Evolutionary conservation across 352 stramenopile genomes (phyloP), one percentile per base, ranked within the genome.

Genomic region (Peronospora belbahrii): DNA sequence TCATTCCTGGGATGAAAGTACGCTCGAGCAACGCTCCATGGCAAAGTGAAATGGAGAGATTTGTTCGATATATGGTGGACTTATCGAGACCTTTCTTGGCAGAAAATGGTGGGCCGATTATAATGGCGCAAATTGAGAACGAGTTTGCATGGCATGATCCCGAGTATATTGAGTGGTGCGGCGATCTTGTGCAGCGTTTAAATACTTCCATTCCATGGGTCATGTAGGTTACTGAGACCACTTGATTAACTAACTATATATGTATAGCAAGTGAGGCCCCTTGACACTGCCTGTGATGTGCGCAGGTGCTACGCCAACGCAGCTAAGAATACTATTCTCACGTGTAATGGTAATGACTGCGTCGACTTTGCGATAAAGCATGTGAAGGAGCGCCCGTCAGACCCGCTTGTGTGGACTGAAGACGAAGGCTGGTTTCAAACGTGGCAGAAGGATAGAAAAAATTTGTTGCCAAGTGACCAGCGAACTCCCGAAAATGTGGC

Each of bases 361-460:
- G 60, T 85, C 6, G 57, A 74, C 14, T 86, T 88, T 47, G 74
- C 74, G 0, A 27, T 48, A 3, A 69, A 68, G 2, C 64, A 78
- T 10, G 60, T 62, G n/a, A 57, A 66, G 14, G 47, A 72, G 2
- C 67, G 60, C 0, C 67, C 72, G 0, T 56, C 40, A 0, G 56
- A 80, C 35, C 76, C 76, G 13, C 62, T 88, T 11, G 61, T 86
- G n/a, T 88, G 76, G 76, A 86, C 77, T 6, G 75, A 87, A 43
- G 66, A 87, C 28, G 75, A 87, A 61, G 75, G 70, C 13, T 87
- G 75, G 75, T 87, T 81, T 54, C 47, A 84, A 45, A 78, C 65
- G 0, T 87, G 75, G 75, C 45, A 63, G n/a, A 63, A 70, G 20
- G 53, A 59, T 25, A 56, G 52, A 37, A 53, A 63, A 5, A 50